A percentile compares a stretch with the other conserved stretches of the same genome.
Conservation (phyloP, 257 asterid genomes). For the Schizonepeta tenuifolia region DNA sequence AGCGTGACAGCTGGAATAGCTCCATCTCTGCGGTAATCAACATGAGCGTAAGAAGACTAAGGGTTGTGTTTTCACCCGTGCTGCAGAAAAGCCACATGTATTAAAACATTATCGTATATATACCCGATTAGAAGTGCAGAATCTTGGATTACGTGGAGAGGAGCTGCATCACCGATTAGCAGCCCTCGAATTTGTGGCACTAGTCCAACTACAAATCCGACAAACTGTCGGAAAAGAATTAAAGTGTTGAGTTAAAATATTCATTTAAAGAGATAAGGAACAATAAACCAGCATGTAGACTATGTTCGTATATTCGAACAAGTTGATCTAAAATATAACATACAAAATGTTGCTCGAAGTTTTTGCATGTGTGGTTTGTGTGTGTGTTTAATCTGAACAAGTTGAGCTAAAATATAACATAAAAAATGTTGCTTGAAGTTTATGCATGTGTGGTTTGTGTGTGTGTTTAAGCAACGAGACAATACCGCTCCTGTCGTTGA, state of each 20-base stretch:
- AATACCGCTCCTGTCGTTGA: constrained; percentile 83
- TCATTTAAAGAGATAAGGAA: too few species aligned
- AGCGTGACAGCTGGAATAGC: constrained; percentile 84
- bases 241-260: too few species aligned
- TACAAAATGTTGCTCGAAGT: too few species aligned
- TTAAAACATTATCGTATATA: background rate
- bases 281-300: too few species aligned
- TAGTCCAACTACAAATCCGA: constrained; percentile 76
- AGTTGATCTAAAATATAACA: too few species aligned
- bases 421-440: too few species aligned
- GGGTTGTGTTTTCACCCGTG: constrained; percentile 1
- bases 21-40: constrained; percentile 69
- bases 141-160: constrained; percentile 73
- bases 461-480: constrained; percentile 22
- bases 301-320: too few species aligned
- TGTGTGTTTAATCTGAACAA: too few species aligned
- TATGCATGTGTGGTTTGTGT: background rate
- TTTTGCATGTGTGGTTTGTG: too few species aligned
- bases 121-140: constrained; percentile 75
- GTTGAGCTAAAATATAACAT: too few species aligned
- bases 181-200: constrained; percentile 63
- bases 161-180: constrained; percentile 73
- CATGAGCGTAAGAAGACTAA: constrained; percentile 1
- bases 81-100: background rate
- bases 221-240: constrained; percentile 57